These are phyloP conservation scores for Catunica adiposa DNA, from an alignment of 2,329 filamentous ascomycete genomes.

Conservation along the genomic window DNA sequence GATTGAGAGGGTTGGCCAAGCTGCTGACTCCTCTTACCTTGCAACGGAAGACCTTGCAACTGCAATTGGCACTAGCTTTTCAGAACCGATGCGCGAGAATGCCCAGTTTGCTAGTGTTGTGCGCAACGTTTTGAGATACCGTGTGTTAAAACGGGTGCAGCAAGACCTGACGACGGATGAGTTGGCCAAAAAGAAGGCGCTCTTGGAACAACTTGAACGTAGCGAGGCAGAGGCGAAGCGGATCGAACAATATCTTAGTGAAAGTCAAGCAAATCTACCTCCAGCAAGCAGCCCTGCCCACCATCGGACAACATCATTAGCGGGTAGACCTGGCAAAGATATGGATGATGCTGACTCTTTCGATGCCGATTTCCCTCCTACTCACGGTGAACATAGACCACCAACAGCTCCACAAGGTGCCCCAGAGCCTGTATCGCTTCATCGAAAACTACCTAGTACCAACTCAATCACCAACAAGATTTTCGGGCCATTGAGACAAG, in stretches of 20 bases:
- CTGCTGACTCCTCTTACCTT: slow-evolving; percentile 89
- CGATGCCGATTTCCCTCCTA: slow-evolving; percentile 90
- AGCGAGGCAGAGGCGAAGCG: slow-evolving; percentile 86
- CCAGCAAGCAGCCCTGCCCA: not conserved
- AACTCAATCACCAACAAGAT: slow-evolving; percentile 87
- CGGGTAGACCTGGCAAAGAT: slow-evolving; percentile 33
- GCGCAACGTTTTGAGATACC: slow-evolving; percentile 69
- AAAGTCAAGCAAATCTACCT: slow-evolving; percentile 33
- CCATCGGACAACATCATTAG: slow-evolving; percentile 17
- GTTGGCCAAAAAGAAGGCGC: slow-evolving; percentile 64
- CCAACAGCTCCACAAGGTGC: slow-evolving; percentile 61
- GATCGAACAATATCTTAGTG: slow-evolving; percentile 81
- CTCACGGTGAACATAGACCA: slow-evolving; percentile 56
- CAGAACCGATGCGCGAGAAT: slow-evolving; percentile 94
- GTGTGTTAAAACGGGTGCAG: slow-evolving; percentile 85
- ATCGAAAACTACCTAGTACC: slow-evolving; percentile 71
- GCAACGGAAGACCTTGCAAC: slow-evolving; percentile 82
- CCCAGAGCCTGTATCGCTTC: slow-evolving; percentile 28
- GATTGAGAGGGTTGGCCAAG: slow-evolving; percentile 87
- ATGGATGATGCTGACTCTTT: slow-evolving; percentile 71
- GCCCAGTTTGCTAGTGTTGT: slow-evolving; percentile 95
- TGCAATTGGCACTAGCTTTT: slow-evolving; percentile 80
- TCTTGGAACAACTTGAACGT: slow-evolving; percentile 77
- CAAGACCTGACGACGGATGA: slow-evolving; percentile 96
- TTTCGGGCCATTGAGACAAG: slow-evolving; percentile 87